These are phyloP conservation scores for Linum lewisii DNA, from an alignment of 345 rosid species.

Conservation along the genomic window DNA sequence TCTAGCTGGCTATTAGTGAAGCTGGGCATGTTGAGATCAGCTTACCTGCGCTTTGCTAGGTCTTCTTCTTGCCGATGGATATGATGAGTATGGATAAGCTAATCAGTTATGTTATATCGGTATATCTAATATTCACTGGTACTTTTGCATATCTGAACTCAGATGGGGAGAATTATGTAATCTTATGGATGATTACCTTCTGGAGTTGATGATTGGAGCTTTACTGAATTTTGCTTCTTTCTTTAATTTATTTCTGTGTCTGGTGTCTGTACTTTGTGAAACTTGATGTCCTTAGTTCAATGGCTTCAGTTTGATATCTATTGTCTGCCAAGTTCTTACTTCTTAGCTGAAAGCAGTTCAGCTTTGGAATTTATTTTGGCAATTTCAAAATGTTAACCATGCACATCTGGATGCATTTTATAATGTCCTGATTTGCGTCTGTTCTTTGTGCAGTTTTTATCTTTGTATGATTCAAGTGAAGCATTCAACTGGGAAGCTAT, in stretches of 20 bases:
- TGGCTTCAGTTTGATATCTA: too few relatives aligned
- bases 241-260: not conserved
- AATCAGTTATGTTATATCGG: too few relatives aligned
- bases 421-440: conserved; percentile 8
- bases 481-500: conserved; percentile 93
- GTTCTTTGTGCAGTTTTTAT: conserved; percentile 59
- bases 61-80: too few relatives aligned
- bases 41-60: not conserved
- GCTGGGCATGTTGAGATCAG: not conserved
- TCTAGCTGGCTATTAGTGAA: not conserved
- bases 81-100: too few relatives aligned
- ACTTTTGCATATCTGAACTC: too few relatives aligned
- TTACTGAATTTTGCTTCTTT: not conserved
- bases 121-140: too few relatives aligned
- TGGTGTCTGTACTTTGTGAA: not conserved
- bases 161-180: too few relatives aligned
- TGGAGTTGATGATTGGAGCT: not conserved
- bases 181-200: too few relatives aligned
- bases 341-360: too few relatives aligned
- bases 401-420: not conserved
- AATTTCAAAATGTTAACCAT: too few relatives aligned
- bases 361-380: too few relatives aligned
- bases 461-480: conserved; percentile 75
- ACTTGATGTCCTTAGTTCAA: not conserved
- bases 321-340: too few relatives aligned